Evolutionary conservation across 208 protist species (phyloP).

Genomic region (Porcisia deanei): DNA sequence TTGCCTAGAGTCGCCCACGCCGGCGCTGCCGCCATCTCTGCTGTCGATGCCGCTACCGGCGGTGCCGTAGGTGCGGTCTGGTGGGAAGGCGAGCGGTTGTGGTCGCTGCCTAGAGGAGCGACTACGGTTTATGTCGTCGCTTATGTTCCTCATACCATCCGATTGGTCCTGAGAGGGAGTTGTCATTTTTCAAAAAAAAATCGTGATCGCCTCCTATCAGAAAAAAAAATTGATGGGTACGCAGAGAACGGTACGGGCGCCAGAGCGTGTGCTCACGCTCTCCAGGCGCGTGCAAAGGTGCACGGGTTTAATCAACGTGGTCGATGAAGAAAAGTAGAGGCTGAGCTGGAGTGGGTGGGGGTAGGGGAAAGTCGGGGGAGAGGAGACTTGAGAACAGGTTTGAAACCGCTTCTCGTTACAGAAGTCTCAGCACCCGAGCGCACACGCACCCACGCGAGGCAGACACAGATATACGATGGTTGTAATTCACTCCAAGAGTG

Average conservation of each 20-base stretch:
- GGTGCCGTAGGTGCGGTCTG: conserved; percentile 38
- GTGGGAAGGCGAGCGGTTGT: conserved; percentile 35
- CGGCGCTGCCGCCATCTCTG: not conserved
- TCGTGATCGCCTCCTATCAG: not conserved
- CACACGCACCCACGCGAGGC: not conserved
- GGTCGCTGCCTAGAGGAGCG: conserved; percentile 29
- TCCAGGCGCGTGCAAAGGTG: not conserved
- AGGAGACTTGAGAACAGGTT: not conserved
- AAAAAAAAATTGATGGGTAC: not conserved
- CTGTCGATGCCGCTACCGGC: conserved; percentile 7
- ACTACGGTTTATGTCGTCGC: not conserved
- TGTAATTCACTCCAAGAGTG: not conserved
- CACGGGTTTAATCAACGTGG: not conserved
- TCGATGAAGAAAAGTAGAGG: not conserved
- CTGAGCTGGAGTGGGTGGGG: not conserved
- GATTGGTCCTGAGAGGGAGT: not conserved
- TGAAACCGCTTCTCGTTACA: too few species aligned
- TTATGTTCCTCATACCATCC: not conserved
- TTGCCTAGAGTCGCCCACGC: not conserved
- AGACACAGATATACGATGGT: not conserved
- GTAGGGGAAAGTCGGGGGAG: not conserved
- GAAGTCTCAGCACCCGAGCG: not conserved
- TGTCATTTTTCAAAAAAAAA: not conserved
- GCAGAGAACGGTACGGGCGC: not conserved
- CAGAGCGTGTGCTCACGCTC: not conserved